Conservation (phyloP, 805 yeast genomes). For the Blastobotrys americana region DNA sequence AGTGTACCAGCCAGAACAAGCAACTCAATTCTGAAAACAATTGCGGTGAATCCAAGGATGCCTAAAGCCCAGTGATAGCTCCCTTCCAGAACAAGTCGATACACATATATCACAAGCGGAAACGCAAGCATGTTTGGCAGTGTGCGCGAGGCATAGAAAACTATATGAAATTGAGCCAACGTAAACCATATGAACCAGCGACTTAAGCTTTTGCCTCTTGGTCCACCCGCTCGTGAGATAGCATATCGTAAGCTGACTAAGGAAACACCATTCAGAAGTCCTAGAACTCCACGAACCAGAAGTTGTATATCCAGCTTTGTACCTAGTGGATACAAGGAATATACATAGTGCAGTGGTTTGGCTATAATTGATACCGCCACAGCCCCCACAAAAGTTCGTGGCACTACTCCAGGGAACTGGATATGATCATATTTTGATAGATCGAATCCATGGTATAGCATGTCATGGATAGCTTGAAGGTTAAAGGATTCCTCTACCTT, state of each 20-base stretch:
- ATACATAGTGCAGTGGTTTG: slow-evolving; percentile 27
- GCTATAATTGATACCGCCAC: slow-evolving; percentile 43
- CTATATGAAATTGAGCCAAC: slow-evolving; percentile 67
- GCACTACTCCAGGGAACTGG: slow-evolving; percentile 82
- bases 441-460: slow-evolving; percentile 51
- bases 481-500: slow-evolving; percentile 94
- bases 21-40: slow-evolving; percentile 62
- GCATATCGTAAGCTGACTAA: slow-evolving; percentile 46
- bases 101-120: slow-evolving; percentile 57
- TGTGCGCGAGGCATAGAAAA: slow-evolving; percentile 75
- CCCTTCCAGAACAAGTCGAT: slow-evolving; percentile 46
- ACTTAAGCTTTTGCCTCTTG: neutral
- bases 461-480: slow-evolving; percentile 81
- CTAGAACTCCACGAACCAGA: slow-evolving; percentile 53
- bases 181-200: slow-evolving; percentile 54
- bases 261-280: slow-evolving; percentile 50
- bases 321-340: slow-evolving; percentile 12
- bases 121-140: slow-evolving; percentile 77
- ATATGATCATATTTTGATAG: slow-evolving; percentile 57
- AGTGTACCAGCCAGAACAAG: slow-evolving; percentile 41
- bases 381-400: slow-evolving; percentile 76
- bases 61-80: slow-evolving; percentile 43
- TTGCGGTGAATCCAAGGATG: slow-evolving; percentile 53
- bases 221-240: slow-evolving; percentile 16
- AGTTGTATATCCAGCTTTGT: slow-evolving; percentile 47